Evolutionary conservation across 176 grass and related monocot genomes (phyloP).

Genomic region (Triticum aestivum): IWGSC_CS_RefSeq_v2.1 NC_057795.1:355072833-355073332

Average conservation of each 20-base stretch:
- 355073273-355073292: neutral
- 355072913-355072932: slow-evolving; percentile 66
- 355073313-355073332: neutral
- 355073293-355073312: neutral
- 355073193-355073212: neutral
- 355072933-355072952: slow-evolving; percentile 70
- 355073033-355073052: slow-evolving; percentile 43
- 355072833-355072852: slow-evolving; percentile 36
- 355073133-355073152: neutral
- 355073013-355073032: slow-evolving; percentile 63
- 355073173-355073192: neutral
- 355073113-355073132: neutral
- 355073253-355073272: neutral
- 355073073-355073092: slow-evolving; percentile 42
- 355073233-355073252: neutral
- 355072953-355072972: slow-evolving; percentile 48
- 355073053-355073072: slow-evolving; percentile 51
- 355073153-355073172: neutral
- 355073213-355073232: neutral
- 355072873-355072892: slow-evolving; percentile 68
- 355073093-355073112: slow-evolving; percentile 6
- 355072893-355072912: slow-evolving; percentile 39
- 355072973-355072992: slow-evolving; percentile 56
- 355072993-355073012: slow-evolving; percentile 57
- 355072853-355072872: slow-evolving; percentile 62